These are phyloP conservation scores for Acacia melanoxylon DNA, from an alignment of 306 rosid species.

Conservation along the genomic window DNA sequence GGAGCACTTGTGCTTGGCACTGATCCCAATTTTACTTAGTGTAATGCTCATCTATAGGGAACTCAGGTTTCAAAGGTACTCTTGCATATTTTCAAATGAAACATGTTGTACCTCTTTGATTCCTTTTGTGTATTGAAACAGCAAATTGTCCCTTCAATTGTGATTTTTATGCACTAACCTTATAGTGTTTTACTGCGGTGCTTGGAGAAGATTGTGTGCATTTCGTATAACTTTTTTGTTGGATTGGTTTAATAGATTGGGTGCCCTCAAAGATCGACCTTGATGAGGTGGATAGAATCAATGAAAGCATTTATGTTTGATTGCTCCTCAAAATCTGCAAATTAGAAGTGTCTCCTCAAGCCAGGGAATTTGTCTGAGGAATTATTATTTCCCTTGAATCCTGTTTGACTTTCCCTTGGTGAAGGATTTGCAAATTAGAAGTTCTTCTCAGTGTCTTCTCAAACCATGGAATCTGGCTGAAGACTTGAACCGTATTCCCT, in stretches of 20 bases:
- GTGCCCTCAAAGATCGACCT: conserved; percentile 3
- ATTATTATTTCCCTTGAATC: not conserved
- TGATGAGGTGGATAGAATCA: not conserved
- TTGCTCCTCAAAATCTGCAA: not conserved
- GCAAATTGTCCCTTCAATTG: not conserved
- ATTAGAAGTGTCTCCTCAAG: not conserved
- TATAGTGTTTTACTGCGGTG: not conserved
- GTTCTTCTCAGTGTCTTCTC: conserved; percentile 11
- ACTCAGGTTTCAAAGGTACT: conserved; percentile 48
- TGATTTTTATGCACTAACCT: not conserved
- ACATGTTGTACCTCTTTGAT: not conserved
- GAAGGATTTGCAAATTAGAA: not conserved
- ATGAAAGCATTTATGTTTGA: not conserved
- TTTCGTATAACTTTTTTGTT: not conserved
- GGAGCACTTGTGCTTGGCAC: conserved; percentile 57
- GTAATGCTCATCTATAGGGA: conserved; percentile 62
- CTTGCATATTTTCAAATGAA: not conserved
- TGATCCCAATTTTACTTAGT: conserved; percentile 52
- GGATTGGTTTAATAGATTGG: conserved; percentile 14
- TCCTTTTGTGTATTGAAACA: conserved; percentile 2
- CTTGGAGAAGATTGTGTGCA: not conserved
- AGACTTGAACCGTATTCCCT: conserved; percentile 22
- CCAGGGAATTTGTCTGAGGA: not conserved
- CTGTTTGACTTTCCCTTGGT: not conserved
- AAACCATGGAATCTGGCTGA: conserved; percentile 17